Base-by-base conservation (phyloP, 331 rosid genomes). In the Phaseolus coccineus region DNA sequence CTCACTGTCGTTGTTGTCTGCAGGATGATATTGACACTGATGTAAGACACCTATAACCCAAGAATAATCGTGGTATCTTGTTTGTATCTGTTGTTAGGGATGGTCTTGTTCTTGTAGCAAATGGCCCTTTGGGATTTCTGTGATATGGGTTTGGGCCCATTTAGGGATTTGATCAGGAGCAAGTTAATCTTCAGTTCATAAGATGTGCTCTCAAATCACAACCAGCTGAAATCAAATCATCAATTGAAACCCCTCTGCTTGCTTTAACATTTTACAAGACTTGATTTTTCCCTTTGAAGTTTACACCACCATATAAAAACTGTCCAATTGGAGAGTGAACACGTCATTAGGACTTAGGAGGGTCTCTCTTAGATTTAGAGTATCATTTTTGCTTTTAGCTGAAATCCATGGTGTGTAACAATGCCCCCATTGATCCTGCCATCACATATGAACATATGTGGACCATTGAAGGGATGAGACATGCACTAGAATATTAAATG, bases 401-500 rank as follows among this genome's bases (percentile, higher is more conserved):
- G 53, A 59, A 71, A 24, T 55, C 73, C 58, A 63, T 48, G 83
- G 73, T 71, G 53, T 35, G 27, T 71, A 79, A 14, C 53, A 79
- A 58, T 2, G 33, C 72, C 24, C 37, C 47, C 50, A 71, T 19
- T 44, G 51, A 67, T 27, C 33, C n/a, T 6, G 46, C 47, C 27
- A 68, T 24, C 63, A 65, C 52, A 71, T 19, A 19, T 19, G 22
- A 19, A 19, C 1, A 30, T 39, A 58, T 39, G 74, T 77, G 13
- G 25, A 65, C 71, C 65, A 52, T 42, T 44, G 31, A 33, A 46
- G 50, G 15, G 77, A 55, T 53, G 55, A 68, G 77, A 42, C 58
- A 61, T 59, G 73, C 77, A 82, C 82, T 69, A 76, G 30, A 19
- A 82, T 53, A 44, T 61, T 71, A 71, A 82, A 77, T 56, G 63